These are phyloP conservation scores for Trichosporon coremiiforme DNA, from an alignment of 1,284 basidiomycete species.

Conservation along the genomic window DNA sequence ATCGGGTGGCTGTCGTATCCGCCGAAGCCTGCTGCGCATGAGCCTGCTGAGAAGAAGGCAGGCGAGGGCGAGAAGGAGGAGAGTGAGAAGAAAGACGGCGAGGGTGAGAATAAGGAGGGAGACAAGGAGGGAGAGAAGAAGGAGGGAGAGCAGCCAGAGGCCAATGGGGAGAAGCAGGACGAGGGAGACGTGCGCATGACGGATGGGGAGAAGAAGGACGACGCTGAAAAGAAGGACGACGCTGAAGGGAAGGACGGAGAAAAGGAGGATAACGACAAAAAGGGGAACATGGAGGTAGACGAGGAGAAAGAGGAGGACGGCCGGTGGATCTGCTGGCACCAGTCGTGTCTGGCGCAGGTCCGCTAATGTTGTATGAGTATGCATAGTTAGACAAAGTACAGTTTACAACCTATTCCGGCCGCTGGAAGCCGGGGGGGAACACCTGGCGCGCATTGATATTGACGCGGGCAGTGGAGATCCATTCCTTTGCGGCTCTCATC, in stretches of 20 bases:
- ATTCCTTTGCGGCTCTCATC: constrained; percentile 64
- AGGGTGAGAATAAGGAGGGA: constrained; percentile 4
- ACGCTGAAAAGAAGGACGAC: constrained; percentile 5
- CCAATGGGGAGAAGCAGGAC: constrained; percentile 1
- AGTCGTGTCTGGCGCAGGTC: constrained; percentile 16
- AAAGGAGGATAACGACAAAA: constrained; percentile 47
- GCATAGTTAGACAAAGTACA: constrained; percentile 6
- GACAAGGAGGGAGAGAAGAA: not conserved
- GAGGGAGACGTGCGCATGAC: constrained; percentile 8
- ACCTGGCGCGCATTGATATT: constrained; percentile 89
- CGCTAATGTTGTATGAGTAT: constrained; percentile 8
- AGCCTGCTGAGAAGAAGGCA: constrained; percentile 4
- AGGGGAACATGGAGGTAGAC: constrained; percentile 5
- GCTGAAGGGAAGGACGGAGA: not conserved
- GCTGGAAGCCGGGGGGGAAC: constrained; percentile 52
- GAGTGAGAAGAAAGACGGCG: not conserved
- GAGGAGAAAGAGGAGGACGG: constrained; percentile 22
- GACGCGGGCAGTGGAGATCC: constrained; percentile 59
- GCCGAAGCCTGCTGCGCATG: not conserved
- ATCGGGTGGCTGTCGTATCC: constrained; percentile 21
- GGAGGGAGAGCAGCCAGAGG: not conserved
- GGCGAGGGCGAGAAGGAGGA: constrained; percentile 6
- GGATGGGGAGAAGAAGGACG: constrained; percentile 16
- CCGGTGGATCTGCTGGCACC: constrained; percentile 30
- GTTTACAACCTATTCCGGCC: not conserved